A percentile compares a stretch with the other conserved stretches of the same genome.
These are phyloP conservation scores for Phlyctochytrium arcticum DNA, from an alignment of 192 early-diverging fungal genomes.

Conservation along the genomic window DNA sequence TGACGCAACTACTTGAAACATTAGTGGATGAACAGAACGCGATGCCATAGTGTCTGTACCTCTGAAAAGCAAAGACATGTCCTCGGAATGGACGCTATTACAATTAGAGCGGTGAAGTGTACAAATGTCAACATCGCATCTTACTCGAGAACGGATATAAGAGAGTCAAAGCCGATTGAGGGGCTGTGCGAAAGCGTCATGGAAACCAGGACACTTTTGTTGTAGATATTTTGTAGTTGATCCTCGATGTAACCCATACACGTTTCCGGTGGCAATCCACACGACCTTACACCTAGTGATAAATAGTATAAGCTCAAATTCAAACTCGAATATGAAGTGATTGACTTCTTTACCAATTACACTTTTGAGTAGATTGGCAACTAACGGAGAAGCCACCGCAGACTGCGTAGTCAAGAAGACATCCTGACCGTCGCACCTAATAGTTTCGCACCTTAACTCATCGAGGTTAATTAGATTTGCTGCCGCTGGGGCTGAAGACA, in stretches of 20 bases:
- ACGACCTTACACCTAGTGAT: not conserved
- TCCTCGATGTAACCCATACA: slow-evolving; percentile 14
- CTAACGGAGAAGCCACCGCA: not conserved
- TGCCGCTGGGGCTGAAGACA: not conserved
- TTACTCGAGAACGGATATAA: not conserved
- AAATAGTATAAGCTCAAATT: no score
- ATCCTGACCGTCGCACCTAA: no score
- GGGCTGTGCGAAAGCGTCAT: not conserved
- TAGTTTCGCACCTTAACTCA: no score
- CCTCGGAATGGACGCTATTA: not conserved
- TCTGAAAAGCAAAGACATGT: not conserved
- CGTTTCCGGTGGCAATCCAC: slow-evolving; percentile 6
- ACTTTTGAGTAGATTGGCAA: not conserved
- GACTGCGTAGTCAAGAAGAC: no score
- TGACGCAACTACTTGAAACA: no score
- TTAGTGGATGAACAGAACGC: no score
- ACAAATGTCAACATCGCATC: not conserved
- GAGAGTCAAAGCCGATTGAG: not conserved
- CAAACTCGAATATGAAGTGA: no score
- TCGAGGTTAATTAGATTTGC: not conserved
- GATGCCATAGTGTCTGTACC: no score
- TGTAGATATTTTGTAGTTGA: slow-evolving; percentile 16
- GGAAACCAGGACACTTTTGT: slow-evolving; percentile 6
- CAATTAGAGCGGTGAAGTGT: no score
- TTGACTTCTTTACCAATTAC: not conserved